phyloP scores from a whole-genome alignment of 2,329 filamentous ascomycete genomes.

The Calonectria pseudoreteaudii region DNA sequence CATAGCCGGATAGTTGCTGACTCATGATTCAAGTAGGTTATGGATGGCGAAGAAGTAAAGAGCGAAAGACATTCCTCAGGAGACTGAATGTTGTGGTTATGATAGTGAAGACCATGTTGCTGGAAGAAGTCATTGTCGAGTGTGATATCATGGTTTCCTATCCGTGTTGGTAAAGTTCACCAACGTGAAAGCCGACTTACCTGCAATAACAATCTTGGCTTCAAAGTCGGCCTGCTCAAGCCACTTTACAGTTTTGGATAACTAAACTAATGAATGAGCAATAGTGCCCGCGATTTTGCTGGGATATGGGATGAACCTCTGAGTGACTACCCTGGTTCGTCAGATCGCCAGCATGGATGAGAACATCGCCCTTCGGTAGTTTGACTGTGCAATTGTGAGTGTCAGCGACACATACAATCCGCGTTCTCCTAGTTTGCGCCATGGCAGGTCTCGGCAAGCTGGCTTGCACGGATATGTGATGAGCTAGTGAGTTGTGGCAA shows the following conservation, averaged over 20 bases:
- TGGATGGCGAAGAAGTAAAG: constrained; percentile 63
- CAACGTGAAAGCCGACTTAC: constrained; percentile 52
- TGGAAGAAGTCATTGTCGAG: constrained; percentile 74
- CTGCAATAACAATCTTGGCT: constrained; percentile 77
- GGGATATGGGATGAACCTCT: constrained; percentile 53
- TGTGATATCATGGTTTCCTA: constrained; percentile 82
- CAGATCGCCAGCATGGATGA: constrained; percentile 82
- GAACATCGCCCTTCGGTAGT: constrained; percentile 77
- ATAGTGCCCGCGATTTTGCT: background rate
- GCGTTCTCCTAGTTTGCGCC: constrained; percentile 57
- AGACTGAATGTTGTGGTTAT: constrained; percentile 67
- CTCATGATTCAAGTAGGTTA: constrained; percentile 75
- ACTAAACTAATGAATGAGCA: constrained; percentile 41
- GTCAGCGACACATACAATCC: constrained; percentile 82
- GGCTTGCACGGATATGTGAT: constrained; percentile 23
- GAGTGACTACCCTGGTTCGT: constrained; percentile 76
- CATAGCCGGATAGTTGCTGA: constrained; percentile 65
- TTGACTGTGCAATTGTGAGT: constrained; percentile 76
- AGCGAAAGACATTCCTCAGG: constrained; percentile 65
- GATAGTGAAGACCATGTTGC: constrained; percentile 64
- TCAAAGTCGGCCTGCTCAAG: constrained; percentile 76
- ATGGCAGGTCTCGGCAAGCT: constrained; percentile 19
- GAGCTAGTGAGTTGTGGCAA: constrained; percentile 13
- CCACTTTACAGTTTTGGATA: constrained; percentile 74
- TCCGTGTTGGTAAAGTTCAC: constrained; percentile 15